Evolutionary conservation across 2,329 filamentous ascomycete species (phyloP), one percentile per base, ranked within the genome.

Genomic region (Scolecobasidium constrictum): DNA sequence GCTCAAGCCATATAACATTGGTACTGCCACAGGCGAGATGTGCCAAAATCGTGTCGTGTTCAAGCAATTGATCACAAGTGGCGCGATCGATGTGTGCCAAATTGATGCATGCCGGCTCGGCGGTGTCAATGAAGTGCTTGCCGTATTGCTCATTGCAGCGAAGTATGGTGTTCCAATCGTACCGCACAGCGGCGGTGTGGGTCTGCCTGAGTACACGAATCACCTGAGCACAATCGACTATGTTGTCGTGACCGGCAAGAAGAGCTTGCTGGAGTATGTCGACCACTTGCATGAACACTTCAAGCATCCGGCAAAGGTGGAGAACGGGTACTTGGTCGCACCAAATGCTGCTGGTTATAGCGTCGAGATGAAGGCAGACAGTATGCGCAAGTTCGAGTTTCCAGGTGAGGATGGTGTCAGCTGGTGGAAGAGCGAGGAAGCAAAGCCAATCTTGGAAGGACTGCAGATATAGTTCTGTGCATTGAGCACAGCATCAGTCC

Each of bases 251-350:
- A 82, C 73, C 47, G 87, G 84, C 15, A 84, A 87, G 71, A 74
- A 78, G 57, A 85, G 79, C 18, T 77, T 94, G 37, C 68, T 94
- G 45, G 88, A 95, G 69, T 94, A 88, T 62, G 86, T 94, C 18
- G 87, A 94, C 59, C 86, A 94, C 63, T 65, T 94, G 56, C 88
- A 94, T 63, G 87, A 94, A 72, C 87, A 94, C 66, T 94, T 94
- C 61, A 68, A 86, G 56, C 75, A 94, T 61, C 87, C 87, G 1
- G 75, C 78, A 2, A 73, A 81, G 44, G 86, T 94, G 54, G 78
- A 80, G 64, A 80, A 87, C 51, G 88, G 87, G 3, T 92, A 86
- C 63, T 93, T 93, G 65, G 82, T 83, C 51, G 94, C 88, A 1
- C 87, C 88, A 0, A 80, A 67, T 49, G 79, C 86, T 58, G 73